These are phyloP conservation scores for Stachybotrys echinatus DNA, from an alignment of 2,329 filamentous ascomycete species.

Conservation along the genomic window DNA sequence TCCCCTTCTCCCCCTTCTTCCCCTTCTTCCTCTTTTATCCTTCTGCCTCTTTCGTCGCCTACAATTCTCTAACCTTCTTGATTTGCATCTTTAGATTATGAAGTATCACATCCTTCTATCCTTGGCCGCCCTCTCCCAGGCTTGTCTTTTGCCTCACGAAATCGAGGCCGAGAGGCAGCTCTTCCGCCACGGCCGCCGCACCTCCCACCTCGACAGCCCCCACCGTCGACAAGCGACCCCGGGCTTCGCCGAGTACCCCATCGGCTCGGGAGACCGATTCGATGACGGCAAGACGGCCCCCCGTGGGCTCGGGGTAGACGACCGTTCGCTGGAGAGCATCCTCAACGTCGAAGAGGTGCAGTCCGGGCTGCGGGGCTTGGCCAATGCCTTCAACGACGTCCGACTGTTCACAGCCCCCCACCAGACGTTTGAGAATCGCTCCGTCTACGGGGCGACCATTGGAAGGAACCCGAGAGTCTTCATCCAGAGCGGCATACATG, in stretches of 20 bases:
- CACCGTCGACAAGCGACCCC: slow-evolving; percentile 5
- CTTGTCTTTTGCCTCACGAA: slow-evolving; percentile 34
- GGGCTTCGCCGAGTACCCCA: slow-evolving; percentile 21
- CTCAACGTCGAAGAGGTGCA: slow-evolving; percentile 40
- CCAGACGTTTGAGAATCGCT: slow-evolving; percentile 36
- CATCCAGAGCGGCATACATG: slow-evolving; percentile 49
- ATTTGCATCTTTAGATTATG: no score
- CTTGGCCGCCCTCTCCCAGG: slow-evolving; percentile 11
- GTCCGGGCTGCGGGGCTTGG: slow-evolving; percentile 37
- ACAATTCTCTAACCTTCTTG: no score
- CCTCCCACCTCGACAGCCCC: slow-evolving; percentile 3
- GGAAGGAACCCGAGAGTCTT: slow-evolving; percentile 45
- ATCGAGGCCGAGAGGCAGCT: slow-evolving; percentile 7
- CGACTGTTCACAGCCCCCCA: slow-evolving; percentile 35
- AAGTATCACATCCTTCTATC: no score
- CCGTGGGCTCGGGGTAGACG: slow-evolving; percentile 24
- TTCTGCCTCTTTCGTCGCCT: no score
- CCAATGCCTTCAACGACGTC: slow-evolving; percentile 30
- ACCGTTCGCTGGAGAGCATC: slow-evolving; percentile 33
- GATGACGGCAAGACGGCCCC: slow-evolving; percentile 29
- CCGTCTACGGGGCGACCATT: slow-evolving; percentile 34
- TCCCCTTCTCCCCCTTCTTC: no score
- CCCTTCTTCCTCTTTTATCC: no score
- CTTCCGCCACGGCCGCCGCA: neutral
- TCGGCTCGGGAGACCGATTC: slow-evolving; percentile 38